Percentiles rank a stretch among this genome's conserved stretches.
These are phyloP conservation scores for Vigna radiata DNA, from an alignment of 306 rosid species.

Conservation along the genomic window DNA sequence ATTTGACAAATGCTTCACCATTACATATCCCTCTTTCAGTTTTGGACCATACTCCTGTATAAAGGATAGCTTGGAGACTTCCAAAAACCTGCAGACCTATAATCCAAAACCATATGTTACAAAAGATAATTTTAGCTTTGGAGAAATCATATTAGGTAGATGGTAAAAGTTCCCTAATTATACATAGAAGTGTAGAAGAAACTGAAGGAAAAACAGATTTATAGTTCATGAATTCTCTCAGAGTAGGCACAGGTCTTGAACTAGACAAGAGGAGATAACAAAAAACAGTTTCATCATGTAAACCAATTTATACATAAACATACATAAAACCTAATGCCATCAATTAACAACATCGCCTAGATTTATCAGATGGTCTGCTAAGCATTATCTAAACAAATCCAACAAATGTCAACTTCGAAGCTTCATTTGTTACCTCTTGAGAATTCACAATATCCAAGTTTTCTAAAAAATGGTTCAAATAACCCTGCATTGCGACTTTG, in stretches of 20 bases:
- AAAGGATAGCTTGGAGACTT: slow-evolving; percentile 93
- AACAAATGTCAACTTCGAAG: slow-evolving; percentile 18
- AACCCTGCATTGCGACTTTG: slow-evolving; percentile 86
- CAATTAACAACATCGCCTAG: slow-evolving; percentile 25
- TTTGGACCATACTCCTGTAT: slow-evolving; percentile 95
- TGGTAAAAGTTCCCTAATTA: not conserved
- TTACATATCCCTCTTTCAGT: slow-evolving; percentile 87
- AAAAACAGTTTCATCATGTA: not conserved
- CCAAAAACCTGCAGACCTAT: slow-evolving; percentile 98
- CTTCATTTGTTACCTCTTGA: slow-evolving; percentile 65
- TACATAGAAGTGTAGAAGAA: slow-evolving; percentile 12
- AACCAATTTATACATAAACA: too few relatives aligned
- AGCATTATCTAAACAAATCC: slow-evolving; percentile 26
- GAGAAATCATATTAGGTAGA: slow-evolving; percentile 12
- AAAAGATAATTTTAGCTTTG: slow-evolving; percentile 24
- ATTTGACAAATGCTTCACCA: slow-evolving; percentile 83
- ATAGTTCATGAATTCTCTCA: slow-evolving; percentile 23
- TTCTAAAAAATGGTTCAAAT: slow-evolving; percentile 83
- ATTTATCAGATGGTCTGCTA: slow-evolving; percentile 24
- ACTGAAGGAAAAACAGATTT: slow-evolving; percentile 11
- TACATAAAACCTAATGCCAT: not conserved
- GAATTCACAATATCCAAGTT: slow-evolving; percentile 87
- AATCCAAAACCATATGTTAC: slow-evolving; percentile 36
- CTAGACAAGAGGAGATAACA: not conserved
- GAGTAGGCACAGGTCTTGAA: slow-evolving; percentile 18